These are phyloP conservation scores for Acanthamoeba triangularis DNA, from an alignment of 208 protist species.

Conservation along the genomic window DNA sequence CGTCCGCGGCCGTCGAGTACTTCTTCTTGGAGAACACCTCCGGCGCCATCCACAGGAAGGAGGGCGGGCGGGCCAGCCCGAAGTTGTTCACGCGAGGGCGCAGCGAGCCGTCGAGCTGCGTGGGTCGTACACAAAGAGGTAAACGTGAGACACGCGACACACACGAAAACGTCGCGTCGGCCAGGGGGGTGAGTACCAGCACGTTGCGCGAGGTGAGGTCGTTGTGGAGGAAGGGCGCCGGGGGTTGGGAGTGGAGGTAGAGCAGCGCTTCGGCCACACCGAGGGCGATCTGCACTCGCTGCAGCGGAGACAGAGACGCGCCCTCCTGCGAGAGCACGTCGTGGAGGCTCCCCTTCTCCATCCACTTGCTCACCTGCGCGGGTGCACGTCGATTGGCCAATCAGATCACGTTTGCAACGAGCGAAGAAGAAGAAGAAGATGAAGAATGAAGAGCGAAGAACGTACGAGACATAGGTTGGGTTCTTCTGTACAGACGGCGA, in stretches of 20 bases:
- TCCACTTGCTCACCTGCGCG: neutral
- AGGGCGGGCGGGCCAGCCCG: neutral
- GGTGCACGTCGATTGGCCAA: neutral
- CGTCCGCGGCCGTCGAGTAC: neutral
- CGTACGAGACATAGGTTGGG: neutral
- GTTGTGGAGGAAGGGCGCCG: neutral
- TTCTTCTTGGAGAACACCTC: neutral
- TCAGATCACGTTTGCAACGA: no score
- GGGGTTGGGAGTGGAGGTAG: conserved; percentile 19
- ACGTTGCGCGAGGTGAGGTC: conserved; percentile 33
- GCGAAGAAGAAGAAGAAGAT: no score
- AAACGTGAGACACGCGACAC: neutral
- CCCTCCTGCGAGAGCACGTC: neutral
- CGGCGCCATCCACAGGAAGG: conserved; percentile 38
- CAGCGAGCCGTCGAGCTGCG: neutral
- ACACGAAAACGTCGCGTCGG: neutral
- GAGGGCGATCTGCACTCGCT: conserved; percentile 34
- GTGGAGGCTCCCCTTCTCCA: neutral
- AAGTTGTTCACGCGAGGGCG: neutral
- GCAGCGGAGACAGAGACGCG: neutral
- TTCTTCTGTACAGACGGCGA: conserved; percentile 8
- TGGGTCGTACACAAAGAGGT: neutral
- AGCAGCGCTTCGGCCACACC: neutral
- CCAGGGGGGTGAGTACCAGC: neutral
- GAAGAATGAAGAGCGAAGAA: neutral